phyloP scores from a whole-genome alignment of 2,329 filamentous ascomycete species.

The Neofusicoccum sp. region DNA sequence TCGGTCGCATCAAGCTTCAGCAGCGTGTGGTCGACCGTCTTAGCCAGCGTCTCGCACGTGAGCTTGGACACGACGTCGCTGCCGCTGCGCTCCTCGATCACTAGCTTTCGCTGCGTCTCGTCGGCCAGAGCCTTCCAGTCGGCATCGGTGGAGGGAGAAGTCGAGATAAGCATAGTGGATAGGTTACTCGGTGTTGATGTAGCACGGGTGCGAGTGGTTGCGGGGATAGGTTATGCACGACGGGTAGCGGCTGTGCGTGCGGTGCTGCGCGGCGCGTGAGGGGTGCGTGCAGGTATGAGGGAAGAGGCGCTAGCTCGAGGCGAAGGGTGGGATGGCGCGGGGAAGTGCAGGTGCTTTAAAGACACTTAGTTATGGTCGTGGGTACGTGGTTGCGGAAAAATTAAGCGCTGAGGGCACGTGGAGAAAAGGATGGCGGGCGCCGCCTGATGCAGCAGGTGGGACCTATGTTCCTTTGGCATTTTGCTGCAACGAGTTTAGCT shows the following conservation, averaged over 20 bases:
- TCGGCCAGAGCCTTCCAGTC: slow-evolving; percentile 5
- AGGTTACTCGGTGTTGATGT: slow-evolving; percentile 47
- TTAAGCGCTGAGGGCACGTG: not conserved
- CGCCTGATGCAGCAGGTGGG: slow-evolving; percentile 8
- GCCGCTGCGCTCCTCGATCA: not conserved
- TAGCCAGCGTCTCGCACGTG: slow-evolving; percentile 25
- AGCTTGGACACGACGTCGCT: slow-evolving; percentile 26
- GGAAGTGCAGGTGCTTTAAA: not conserved
- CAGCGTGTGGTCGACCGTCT: slow-evolving; percentile 50
- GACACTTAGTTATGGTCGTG: not conserved
- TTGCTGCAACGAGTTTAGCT: slow-evolving; percentile 10
- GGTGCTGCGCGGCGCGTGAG: not conserved
- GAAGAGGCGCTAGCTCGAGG: not conserved
- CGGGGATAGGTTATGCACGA: slow-evolving; percentile 30
- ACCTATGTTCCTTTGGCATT: not conserved
- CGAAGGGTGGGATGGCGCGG: slow-evolving; percentile 9
- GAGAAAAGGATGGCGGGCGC: not conserved
- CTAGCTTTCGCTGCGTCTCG: not conserved
- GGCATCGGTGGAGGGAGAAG: not conserved
- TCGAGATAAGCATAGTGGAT: slow-evolving; percentile 6
- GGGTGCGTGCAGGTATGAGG: not conserved
- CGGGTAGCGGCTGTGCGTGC: no score
- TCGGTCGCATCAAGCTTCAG: slow-evolving; percentile 49
- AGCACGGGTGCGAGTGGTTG: slow-evolving; percentile 27
- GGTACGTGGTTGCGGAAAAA: not conserved